Conservation (phyloP, 192 early-diverging fungal species). For the Hyaloraphidium curvatum region DNA sequence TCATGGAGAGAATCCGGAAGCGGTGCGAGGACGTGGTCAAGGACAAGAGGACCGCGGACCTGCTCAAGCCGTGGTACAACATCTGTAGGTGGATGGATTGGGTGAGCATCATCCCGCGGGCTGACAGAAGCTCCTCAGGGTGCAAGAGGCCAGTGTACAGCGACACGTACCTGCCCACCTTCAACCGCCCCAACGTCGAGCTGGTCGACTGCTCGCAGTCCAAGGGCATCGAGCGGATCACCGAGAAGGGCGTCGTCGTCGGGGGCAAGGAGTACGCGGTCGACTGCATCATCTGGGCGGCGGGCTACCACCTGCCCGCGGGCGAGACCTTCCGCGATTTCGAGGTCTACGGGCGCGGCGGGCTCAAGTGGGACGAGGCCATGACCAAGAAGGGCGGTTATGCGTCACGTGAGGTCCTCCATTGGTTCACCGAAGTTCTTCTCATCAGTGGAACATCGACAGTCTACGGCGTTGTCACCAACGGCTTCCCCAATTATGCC, state of each 20-base stretch:
- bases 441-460: no score
- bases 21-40: not conserved
- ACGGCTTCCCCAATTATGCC: not conserved
- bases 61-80: not conserved
- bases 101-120: no score
- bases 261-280: not conserved
- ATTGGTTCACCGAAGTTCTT: no score
- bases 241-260: not conserved
- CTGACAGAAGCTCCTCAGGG: not conserved
- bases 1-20: not conserved
- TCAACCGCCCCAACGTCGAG: slow-evolving; percentile 3
- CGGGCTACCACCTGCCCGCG: not conserved
- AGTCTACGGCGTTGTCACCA: not conserved
- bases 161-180: not conserved
- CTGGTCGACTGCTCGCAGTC: not conserved
- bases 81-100: no score
- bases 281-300: not conserved
- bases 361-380: not conserved
- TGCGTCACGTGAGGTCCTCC: no score
- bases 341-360: not conserved
- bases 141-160: not conserved
- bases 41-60: slow-evolving; percentile 1
- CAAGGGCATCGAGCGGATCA: not conserved
- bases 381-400: not conserved
- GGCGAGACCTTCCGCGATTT: not conserved